Percentiles rank a stretch among this genome's conserved stretches.
Evolutionary conservation across 1,139 yeast genomes (phyloP).

Genomic region (Blastobotrys persicus): DNA sequence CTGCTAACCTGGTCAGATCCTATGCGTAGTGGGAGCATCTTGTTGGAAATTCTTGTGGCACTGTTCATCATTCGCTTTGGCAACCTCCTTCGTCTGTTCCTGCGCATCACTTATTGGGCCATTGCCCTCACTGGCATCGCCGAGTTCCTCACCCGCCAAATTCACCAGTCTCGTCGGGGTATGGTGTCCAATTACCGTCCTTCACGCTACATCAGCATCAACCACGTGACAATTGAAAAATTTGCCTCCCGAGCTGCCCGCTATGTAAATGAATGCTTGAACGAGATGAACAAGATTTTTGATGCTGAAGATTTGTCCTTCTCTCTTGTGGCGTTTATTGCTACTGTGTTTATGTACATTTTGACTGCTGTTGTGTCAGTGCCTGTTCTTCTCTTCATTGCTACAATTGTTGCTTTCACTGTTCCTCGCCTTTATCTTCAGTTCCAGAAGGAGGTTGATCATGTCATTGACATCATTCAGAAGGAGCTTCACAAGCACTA

Average conservation of each 20-base stretch:
- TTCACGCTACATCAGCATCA: constrained; percentile 34
- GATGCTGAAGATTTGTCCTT: constrained; percentile 65
- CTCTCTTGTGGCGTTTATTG: constrained; percentile 71
- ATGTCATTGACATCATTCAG: constrained; percentile 57
- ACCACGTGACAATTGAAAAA: constrained; percentile 34
- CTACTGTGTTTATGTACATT: constrained; percentile 62
- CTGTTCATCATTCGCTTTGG: constrained; percentile 67
- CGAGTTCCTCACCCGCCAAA: constrained; percentile 37
- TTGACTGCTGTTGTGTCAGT: constrained; percentile 76
- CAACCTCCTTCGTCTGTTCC: constrained; percentile 64
- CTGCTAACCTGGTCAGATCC: constrained; percentile 86
- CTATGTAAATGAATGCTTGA: constrained; percentile 31
- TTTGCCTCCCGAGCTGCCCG: constrained; percentile 34
- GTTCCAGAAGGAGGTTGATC: constrained; percentile 80
- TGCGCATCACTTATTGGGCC: constrained; percentile 46
- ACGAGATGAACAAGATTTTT: constrained; percentile 54
- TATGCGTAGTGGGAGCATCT: constrained; percentile 68
- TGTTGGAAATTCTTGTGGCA: constrained; percentile 60
- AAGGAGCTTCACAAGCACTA: constrained; percentile 57
- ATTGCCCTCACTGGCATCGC: constrained; percentile 34
- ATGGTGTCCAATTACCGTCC: constrained; percentile 37
- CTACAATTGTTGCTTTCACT: constrained; percentile 65
- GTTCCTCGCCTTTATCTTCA: constrained; percentile 70
- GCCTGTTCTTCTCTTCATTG: constrained; percentile 59
- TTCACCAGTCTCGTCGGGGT: constrained; percentile 35